Percentiles rank a stretch among this genome's conserved stretches.
Evolutionary conservation across 257 asterid species (phyloP).

Genomic region (Solanum tarapatanum): DNA sequence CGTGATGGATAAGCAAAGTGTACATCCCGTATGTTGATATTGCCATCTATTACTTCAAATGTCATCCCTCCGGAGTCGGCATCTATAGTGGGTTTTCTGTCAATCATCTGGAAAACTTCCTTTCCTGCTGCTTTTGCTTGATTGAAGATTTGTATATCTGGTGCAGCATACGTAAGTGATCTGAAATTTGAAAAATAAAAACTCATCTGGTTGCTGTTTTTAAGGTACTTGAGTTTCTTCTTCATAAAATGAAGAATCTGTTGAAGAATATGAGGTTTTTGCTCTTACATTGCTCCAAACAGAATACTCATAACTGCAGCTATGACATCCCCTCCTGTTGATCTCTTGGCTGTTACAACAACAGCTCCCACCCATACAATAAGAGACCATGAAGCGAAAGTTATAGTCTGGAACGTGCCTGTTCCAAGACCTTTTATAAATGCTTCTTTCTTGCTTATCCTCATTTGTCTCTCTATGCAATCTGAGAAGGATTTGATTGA

Average conservation of each 20-base stretch:
- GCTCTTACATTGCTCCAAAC: slow-evolving; percentile 80
- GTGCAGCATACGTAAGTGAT: slow-evolving; percentile 84
- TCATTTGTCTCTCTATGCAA: slow-evolving; percentile 45
- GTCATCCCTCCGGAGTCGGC: slow-evolving; percentile 25
- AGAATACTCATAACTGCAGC: slow-evolving; percentile 92
- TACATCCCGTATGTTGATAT: slow-evolving; percentile 42
- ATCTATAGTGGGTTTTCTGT: slow-evolving; percentile 53
- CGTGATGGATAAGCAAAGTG: slow-evolving; percentile 69
- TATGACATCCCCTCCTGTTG: slow-evolving; percentile 68
- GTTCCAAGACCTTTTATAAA: slow-evolving; percentile 68
- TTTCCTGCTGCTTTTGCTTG: slow-evolving; percentile 87
- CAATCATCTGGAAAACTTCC: slow-evolving; percentile 60
- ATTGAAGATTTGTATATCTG: slow-evolving; percentile 76
- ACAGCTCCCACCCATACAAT: slow-evolving; percentile 83
- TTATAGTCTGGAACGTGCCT: slow-evolving; percentile 71
- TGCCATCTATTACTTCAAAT: slow-evolving; percentile 35
- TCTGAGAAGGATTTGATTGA: slow-evolving; percentile 46
- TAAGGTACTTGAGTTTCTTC: neutral
- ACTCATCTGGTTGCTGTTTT: neutral
- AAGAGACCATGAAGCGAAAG: slow-evolving; percentile 75
- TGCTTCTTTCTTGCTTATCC: slow-evolving; percentile 48
- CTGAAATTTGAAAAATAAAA: slow-evolving; percentile 24
- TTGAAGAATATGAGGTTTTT: neutral
- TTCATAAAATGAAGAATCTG: neutral
- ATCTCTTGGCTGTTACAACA: slow-evolving; percentile 46